phyloP scores from a whole-genome alignment of 352 stramenopile species.

The Globisporangium cederbergense region DNA sequence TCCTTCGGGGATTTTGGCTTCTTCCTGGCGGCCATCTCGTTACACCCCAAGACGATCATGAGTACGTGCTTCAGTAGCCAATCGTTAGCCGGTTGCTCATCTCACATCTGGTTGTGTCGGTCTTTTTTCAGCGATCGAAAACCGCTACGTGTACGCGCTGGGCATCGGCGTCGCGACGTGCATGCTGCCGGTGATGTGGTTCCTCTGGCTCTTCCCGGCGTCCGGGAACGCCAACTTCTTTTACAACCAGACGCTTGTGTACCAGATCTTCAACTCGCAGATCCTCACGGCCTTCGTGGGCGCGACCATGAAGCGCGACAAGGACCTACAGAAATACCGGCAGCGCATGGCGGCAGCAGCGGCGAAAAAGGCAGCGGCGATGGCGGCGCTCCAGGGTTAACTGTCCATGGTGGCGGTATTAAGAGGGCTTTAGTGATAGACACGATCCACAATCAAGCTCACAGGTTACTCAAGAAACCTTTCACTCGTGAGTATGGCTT shows the following conservation, averaged over 20 bases:
- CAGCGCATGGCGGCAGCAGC: conserved; percentile 18
- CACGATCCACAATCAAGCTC: neutral
- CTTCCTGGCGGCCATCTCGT: conserved; percentile 55
- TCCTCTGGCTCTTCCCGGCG: conserved; percentile 82
- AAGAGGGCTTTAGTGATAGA: neutral
- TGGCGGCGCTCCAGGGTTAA: neutral
- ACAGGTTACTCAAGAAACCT: no score
- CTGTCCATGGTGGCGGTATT: neutral
- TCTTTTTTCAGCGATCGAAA: conserved; percentile 55
- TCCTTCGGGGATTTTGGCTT: conserved; percentile 79
- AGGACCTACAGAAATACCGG: conserved; percentile 61
- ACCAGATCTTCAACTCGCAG: conserved; percentile 81
- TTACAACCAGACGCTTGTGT: conserved; percentile 87
- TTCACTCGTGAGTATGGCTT: no score
- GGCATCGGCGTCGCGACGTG: conserved; percentile 64
- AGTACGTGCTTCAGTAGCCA: conserved; percentile 30
- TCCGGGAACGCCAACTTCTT: conserved; percentile 89
- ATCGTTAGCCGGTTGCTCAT: neutral
- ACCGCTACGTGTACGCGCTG: conserved; percentile 70
- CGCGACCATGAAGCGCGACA: conserved; percentile 82
- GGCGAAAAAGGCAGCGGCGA: neutral
- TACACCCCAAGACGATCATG: conserved; percentile 80
- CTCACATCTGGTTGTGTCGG: neutral
- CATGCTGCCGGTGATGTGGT: conserved; percentile 85
- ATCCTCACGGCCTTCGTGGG: conserved; percentile 74